Base-by-base conservation (phyloP, 768 basidiomycete genomes). In the Rhizopogon salebrosus region DNA sequence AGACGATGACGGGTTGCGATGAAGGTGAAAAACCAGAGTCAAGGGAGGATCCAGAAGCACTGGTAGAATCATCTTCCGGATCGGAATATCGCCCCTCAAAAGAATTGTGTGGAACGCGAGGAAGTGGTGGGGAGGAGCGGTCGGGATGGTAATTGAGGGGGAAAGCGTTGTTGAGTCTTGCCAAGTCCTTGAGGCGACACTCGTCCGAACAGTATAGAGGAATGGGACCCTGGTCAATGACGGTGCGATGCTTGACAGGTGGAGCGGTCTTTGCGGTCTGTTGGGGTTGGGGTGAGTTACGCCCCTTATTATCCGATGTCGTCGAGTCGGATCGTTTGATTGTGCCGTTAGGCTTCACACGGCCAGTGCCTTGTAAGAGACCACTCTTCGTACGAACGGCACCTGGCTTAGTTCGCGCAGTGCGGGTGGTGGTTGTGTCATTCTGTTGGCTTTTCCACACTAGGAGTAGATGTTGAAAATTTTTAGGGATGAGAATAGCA, bases 161-260 rank as follows among this genome's bases (percentile, higher is more conserved):
- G 42, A 77, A 69, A 48, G 64, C 70, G 34, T 70, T 70, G 36
- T 72, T 64, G 24, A 61, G 62, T 60, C 65, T 65, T 60, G 73
- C 72, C 59, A 83, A 64, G 66, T 92, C 89, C 37, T 71, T 70
- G 38, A 83, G 66, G 54, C 80, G 75, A 64, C 89, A 92, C 61
- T 85, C 79, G 56, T 89, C 86, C 1, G 89, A 91, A 70, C 89
- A 92, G 71, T 92, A 92, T 54, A 92, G 78, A 18, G 89, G 89
- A 1, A 80, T 82, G n/a, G 87, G 89, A 1, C 76, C 75, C 65
- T 87, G 87, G 71, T 89, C 87, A 71, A 91, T 90, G 70, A 89
- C 75, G 10, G 82, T 82, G 41, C 82, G 82, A 39, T 79, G 75
- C 63, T 80, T 80, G 40, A 73, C 54, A 2, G 72, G 72, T n/a